Evolutionary conservation across 257 asterid species (phyloP).

Genomic region (Jaltomata sinuosa): DNA sequence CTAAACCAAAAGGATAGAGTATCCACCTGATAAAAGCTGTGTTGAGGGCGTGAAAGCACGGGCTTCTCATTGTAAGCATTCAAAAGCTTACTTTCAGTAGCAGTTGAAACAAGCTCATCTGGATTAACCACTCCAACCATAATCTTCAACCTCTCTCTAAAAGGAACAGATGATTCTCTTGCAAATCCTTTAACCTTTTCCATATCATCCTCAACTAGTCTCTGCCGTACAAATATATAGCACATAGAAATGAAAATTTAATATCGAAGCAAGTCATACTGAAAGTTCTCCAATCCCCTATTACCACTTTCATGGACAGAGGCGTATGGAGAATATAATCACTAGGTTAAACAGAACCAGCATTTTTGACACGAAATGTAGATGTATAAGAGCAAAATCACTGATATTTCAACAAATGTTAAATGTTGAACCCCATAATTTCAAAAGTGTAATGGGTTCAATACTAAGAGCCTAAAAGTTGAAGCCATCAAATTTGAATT

Average conservation of each 20-base stretch:
- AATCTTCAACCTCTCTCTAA: slow-evolving; percentile 72
- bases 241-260: neutral
- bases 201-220: slow-evolving; percentile 51
- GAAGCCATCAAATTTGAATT: neutral
- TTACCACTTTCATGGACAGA: neutral
- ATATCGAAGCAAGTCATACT: neutral
- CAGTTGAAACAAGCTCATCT: slow-evolving; percentile 58
- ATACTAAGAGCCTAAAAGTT: neutral
- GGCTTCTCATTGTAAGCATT: slow-evolving; percentile 85
- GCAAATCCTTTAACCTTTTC: slow-evolving; percentile 68
- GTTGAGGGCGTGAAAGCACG: slow-evolving; percentile 89
- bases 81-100: slow-evolving; percentile 67
- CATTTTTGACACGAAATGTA: neutral
- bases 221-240: slow-evolving; percentile 23
- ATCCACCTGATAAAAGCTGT: slow-evolving; percentile 55
- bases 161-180: slow-evolving; percentile 52
- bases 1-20: neutral
- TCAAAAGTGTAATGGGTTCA: neutral
- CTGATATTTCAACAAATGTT: neutral
- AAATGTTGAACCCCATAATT: neutral
- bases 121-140: slow-evolving; percentile 81
- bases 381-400: neutral
- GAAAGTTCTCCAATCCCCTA: neutral
- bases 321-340: neutral
- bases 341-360: neutral